A percentile compares a stretch with the other conserved stretches of the same genome.
phyloP scores from a whole-genome alignment of 257 asterid species.

The Oldenlandia corymbosa region DNA sequence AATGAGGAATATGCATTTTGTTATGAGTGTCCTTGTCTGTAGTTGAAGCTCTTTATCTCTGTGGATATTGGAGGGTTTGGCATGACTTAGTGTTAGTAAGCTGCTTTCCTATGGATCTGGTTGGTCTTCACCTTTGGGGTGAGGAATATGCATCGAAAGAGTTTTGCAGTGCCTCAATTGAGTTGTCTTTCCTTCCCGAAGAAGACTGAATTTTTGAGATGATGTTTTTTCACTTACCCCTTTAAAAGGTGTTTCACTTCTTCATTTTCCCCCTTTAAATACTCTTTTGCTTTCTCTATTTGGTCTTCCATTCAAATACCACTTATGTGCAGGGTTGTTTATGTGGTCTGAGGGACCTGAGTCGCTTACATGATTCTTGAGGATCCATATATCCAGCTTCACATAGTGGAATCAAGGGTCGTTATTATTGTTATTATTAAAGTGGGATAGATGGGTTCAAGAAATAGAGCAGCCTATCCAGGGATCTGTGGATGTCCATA shows the following conservation, averaged over 20 bases:
- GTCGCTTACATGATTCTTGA: background rate
- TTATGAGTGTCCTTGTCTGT: background rate
- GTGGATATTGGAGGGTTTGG: background rate
- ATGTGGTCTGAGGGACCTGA: background rate
- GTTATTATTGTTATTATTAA: too few species aligned
- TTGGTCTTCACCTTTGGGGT: background rate
- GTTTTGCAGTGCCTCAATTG: background rate
- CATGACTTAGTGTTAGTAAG: background rate
- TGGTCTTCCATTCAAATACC: background rate
- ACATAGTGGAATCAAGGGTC: too few species aligned
- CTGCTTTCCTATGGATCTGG: background rate
- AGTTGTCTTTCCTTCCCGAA: background rate
- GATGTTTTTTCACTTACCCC: background rate
- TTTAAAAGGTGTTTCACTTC: background rate
- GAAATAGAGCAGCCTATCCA: background rate
- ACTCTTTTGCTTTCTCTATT: background rate
- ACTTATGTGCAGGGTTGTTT: background rate
- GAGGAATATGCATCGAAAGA: background rate
- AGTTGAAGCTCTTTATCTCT: background rate
- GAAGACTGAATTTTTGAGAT: background rate
- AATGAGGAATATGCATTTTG: background rate
- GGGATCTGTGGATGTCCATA: too few species aligned
- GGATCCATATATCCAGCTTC: too few species aligned
- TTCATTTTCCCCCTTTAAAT: background rate
- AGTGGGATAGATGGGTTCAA: background rate